Evolutionary conservation across 2,329 filamentous ascomycete species (phyloP).

Genomic region (Alternaria atra): DNA sequence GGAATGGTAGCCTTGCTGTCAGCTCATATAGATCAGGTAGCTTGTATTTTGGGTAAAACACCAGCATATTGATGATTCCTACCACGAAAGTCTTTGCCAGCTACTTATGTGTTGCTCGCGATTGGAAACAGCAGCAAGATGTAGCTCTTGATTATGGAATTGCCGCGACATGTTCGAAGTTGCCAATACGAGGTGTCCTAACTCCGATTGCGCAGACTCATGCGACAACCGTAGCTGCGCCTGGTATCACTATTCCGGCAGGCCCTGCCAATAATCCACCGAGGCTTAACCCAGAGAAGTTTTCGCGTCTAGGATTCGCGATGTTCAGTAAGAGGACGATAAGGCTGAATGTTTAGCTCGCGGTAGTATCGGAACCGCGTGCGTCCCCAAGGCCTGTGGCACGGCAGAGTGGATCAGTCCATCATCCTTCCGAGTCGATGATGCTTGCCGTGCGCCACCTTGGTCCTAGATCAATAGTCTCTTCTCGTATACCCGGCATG

Average conservation of each 20-base stretch:
- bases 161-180: neutral
- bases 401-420: conserved; percentile 2
- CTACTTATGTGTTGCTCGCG: neutral
- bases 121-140: neutral
- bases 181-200: neutral
- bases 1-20: neutral
- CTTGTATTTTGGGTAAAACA: neutral
- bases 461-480: neutral
- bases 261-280: neutral
- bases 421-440: conserved; percentile 5
- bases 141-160: neutral
- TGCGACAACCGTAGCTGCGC: neutral
- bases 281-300: neutral
- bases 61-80: neutral
- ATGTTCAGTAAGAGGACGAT: neutral
- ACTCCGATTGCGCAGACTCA: neutral
- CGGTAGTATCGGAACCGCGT: neutral
- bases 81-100: neutral
- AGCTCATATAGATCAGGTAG: neutral
- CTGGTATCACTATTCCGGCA: neutral
- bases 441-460: conserved; percentile 10
- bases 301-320: neutral
- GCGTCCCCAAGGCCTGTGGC: neutral
- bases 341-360: neutral
- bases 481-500: neutral